Evolutionary conservation across 2,329 filamentous ascomycete species (phyloP).

Genomic region (Fusarium sp.): DNA sequence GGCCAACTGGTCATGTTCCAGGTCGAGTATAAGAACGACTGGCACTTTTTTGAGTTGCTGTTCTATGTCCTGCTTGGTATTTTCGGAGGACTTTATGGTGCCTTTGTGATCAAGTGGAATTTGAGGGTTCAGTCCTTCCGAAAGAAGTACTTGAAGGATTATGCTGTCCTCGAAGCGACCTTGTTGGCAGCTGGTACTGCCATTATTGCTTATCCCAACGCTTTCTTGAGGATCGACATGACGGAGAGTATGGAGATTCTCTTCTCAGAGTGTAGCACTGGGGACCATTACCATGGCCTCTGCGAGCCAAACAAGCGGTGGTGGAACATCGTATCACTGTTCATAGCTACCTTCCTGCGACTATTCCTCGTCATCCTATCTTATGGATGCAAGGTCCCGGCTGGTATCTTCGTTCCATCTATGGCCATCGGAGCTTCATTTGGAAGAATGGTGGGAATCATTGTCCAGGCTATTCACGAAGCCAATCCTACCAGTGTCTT

Average conservation of each 20-base stretch:
- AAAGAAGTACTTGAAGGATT: conserved; percentile 88
- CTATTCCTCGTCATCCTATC: conserved; percentile 91
- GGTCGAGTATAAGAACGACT: conserved; percentile 92
- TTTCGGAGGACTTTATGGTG: conserved; percentile 94
- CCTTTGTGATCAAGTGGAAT: conserved; percentile 98
- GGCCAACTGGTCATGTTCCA: conserved; percentile 99
- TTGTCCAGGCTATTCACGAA: conserved; percentile 90
- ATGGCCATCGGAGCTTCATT: conserved; percentile 98
- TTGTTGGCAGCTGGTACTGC: conserved; percentile 85
- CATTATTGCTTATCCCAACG: conserved; percentile 95
- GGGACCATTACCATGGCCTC: conserved; percentile 87
- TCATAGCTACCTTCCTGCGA: conserved; percentile 82
- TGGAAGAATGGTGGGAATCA: conserved; percentile 91
- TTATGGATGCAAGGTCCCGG: conserved; percentile 97
- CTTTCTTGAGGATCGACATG: conserved; percentile 96
- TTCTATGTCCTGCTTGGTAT: conserved; percentile 93
- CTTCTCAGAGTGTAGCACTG: conserved; percentile 91
- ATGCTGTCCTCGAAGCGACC: conserved; percentile 87
- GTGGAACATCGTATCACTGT: conserved; percentile 81
- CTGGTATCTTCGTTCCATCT: conserved; percentile 96
- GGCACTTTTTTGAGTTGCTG: conserved; percentile 96
- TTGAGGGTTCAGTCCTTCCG: conserved; percentile 89
- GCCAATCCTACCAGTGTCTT: conserved; percentile 83
- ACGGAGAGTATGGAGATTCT: conserved; percentile 99
- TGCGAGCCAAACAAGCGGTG: conserved; percentile 83